Percentiles rank a stretch among this genome's conserved stretches.
Conservation (phyloP, 208 protist genomes). For the Wallacemonas sp. region DNA sequence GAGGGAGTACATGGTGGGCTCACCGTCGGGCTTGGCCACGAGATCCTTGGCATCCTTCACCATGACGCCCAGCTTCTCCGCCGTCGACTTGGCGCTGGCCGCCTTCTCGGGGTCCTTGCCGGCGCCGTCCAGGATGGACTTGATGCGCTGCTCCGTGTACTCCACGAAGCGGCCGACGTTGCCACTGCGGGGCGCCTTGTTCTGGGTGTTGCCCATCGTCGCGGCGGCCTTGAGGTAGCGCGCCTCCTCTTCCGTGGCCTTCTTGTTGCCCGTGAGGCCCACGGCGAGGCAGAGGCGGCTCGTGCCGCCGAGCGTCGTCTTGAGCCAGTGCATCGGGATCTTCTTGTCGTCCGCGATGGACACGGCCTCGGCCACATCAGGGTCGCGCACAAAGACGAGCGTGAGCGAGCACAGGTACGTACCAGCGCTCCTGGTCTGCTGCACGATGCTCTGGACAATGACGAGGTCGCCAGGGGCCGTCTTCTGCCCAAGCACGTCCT, state of each 20-base stretch:
- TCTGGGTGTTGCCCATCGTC: slow-evolving; percentile 36
- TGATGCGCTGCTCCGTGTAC: slow-evolving; percentile 42
- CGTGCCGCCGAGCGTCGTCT: slow-evolving; percentile 46
- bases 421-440: slow-evolving; percentile 24
- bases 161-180: slow-evolving; percentile 63
- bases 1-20: slow-evolving; percentile 46
- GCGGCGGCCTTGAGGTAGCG: slow-evolving; percentile 28
- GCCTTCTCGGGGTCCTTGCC: slow-evolving; percentile 26
- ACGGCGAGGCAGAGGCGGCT: slow-evolving; percentile 38
- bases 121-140: slow-evolving; percentile 23
- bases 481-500: slow-evolving; percentile 22
- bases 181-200: slow-evolving; percentile 53
- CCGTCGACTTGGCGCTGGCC: slow-evolving; percentile 20
- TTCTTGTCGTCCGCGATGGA: slow-evolving; percentile 40
- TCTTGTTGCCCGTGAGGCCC: slow-evolving; percentile 31
- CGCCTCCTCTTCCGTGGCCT: slow-evolving; percentile 28
- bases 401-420: slow-evolving; percentile 44
- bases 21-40: slow-evolving; percentile 24
- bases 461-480: slow-evolving; percentile 33
- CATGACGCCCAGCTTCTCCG: slow-evolving; percentile 48
- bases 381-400: slow-evolving; percentile 30
- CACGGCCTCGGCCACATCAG: slow-evolving; percentile 39
- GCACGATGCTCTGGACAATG: slow-evolving; percentile 41
- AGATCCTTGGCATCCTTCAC: slow-evolving; percentile 45
- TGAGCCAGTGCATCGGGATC: slow-evolving; percentile 43